phyloP scores from a whole-genome alignment of 768 basidiomycete genomes.

The Pleurotus giganteus region DNA sequence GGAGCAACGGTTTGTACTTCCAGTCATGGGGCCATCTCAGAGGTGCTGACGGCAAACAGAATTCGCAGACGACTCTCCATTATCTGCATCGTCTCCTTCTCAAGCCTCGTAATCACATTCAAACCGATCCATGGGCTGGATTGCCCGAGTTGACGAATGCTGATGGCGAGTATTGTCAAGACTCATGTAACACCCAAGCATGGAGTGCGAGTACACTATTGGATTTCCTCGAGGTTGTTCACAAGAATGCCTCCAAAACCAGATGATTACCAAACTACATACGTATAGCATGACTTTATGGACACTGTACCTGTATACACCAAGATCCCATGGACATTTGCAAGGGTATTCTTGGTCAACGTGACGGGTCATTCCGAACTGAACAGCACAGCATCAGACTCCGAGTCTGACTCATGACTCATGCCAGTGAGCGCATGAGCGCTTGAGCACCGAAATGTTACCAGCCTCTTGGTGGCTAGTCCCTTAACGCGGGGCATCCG shows the following conservation, averaged over 20 bases:
- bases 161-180: slow-evolving; percentile 77
- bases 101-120: slow-evolving; percentile 68
- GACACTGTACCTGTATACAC: too few species aligned
- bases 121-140: slow-evolving; percentile 86
- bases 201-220: slow-evolving; percentile 94
- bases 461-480: too few species aligned
- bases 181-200: slow-evolving; percentile 93
- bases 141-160: slow-evolving; percentile 91
- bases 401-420: too few species aligned
- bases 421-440: too few species aligned
- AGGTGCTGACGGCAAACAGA: slow-evolving; percentile 37
- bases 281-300: too few species aligned
- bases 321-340: too few species aligned
- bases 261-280: not conserved
- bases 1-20: slow-evolving; percentile 60
- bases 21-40: not conserved
- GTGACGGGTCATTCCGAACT: too few species aligned
- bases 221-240: slow-evolving; percentile 81
- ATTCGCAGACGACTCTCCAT: slow-evolving; percentile 71
- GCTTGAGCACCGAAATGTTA: too few species aligned
- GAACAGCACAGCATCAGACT: too few species aligned
- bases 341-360: too few species aligned
- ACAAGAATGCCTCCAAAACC: slow-evolving; percentile 23
- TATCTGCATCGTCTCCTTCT: slow-evolving; percentile 75
- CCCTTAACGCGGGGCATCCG: too few species aligned